phyloP scores from a whole-genome alignment of 257 asterid species.

The Coffea eugenioides region DNA sequence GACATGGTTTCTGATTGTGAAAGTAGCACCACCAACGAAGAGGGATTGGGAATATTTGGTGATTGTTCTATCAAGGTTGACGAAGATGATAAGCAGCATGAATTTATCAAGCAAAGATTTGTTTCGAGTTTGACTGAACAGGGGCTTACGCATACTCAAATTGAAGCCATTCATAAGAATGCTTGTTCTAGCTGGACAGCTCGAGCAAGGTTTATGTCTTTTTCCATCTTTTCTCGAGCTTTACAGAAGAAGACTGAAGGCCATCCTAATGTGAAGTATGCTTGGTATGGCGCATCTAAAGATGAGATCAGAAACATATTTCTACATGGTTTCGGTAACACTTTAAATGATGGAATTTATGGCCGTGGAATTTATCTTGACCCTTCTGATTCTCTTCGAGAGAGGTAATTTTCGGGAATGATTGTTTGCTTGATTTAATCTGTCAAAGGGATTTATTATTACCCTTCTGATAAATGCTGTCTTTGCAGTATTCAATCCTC shows the following conservation, averaged over 20 bases:
- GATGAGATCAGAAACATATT: conserved; percentile 22
- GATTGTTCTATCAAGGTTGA: conserved; percentile 3
- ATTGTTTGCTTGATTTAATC: not conserved
- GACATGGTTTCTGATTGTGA: conserved; percentile 21
- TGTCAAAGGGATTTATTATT: not conserved
- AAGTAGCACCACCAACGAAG: conserved; percentile 10
- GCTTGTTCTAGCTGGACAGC: not conserved
- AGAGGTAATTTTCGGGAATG: conserved; percentile 6
- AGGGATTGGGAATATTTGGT: not conserved
- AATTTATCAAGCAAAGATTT: conserved; percentile 8
- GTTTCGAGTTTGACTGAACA: conserved; percentile 1
- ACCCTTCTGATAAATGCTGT: not conserved
- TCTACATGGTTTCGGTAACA: conserved; percentile 24
- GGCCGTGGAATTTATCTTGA: conserved; percentile 28
- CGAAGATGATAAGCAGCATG: not conserved
- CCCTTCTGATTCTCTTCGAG: conserved; percentile 11
- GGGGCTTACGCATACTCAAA: conserved; percentile 12
- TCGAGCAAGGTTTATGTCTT: conserved; percentile 20
- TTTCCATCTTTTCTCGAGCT: not conserved
- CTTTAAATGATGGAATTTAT: conserved; percentile 12
- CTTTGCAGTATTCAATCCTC: conserved; percentile 24
- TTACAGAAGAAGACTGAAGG: conserved; percentile 16
- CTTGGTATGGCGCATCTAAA: conserved; percentile 34
- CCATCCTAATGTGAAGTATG: conserved; percentile 14
- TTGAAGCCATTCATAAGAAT: conserved; percentile 23